Percentiles rank a stretch among this genome's conserved stretches.
Conservation (phyloP, 2,329 filamentous ascomycete species). For the Fusarium austroafricanum region DNA sequence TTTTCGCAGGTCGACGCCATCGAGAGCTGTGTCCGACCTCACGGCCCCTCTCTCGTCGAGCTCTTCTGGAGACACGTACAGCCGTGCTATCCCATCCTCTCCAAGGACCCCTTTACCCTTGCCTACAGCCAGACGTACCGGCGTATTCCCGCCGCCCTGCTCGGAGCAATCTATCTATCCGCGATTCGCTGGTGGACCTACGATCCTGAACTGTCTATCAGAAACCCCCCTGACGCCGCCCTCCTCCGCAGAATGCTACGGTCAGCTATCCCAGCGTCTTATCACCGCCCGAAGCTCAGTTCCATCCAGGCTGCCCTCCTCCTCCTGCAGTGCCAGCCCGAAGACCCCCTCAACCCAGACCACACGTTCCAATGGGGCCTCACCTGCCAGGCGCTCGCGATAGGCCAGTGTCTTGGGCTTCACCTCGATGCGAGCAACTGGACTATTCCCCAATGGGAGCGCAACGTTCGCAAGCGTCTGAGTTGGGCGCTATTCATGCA, state of each 20-base stretch:
- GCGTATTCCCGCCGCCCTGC: slow-evolving; percentile 63
- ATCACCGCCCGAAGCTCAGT: slow-evolving; percentile 48
- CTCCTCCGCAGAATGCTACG: slow-evolving; percentile 43
- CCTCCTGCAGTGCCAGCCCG: slow-evolving; percentile 47
- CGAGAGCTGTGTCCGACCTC: slow-evolving; percentile 67
- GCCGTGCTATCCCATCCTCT: slow-evolving; percentile 63
- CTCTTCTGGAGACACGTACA: slow-evolving; percentile 71
- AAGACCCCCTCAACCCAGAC: slow-evolving; percentile 51
- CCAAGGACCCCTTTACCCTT: slow-evolving; percentile 65
- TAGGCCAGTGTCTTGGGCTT: slow-evolving; percentile 65
- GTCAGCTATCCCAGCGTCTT: slow-evolving; percentile 44
- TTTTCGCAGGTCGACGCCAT: slow-evolving; percentile 56
- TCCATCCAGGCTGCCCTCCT: slow-evolving; percentile 48
- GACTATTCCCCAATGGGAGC: slow-evolving; percentile 69
- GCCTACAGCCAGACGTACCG: slow-evolving; percentile 63
- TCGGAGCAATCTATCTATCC: slow-evolving; percentile 67
- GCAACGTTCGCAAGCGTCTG: slow-evolving; percentile 65
- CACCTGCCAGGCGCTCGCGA: slow-evolving; percentile 59
- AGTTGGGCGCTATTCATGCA: slow-evolving; percentile 72
- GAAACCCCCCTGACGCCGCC: slow-evolving; percentile 41
- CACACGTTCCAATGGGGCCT: slow-evolving; percentile 52
- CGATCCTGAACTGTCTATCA: slow-evolving; percentile 48
- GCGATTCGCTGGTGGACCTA: slow-evolving; percentile 67
- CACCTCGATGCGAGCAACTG: slow-evolving; percentile 67
- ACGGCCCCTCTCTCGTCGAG: slow-evolving; percentile 69